phyloP scores from a whole-genome alignment of 192 early-diverging fungal genomes.

The Nowakowskiella sp. region DNA sequence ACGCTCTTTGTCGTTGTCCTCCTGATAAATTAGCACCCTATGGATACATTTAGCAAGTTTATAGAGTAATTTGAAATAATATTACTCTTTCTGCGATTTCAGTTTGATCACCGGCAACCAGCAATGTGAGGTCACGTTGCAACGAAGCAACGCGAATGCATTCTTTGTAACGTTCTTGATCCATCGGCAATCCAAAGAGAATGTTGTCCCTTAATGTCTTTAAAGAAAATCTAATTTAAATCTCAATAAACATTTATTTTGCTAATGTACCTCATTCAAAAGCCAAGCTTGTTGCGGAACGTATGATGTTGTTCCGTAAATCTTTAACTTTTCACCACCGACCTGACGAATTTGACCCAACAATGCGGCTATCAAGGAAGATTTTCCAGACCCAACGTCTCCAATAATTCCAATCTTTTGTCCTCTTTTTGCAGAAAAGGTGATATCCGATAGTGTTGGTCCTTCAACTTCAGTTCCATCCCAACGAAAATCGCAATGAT shows the following conservation, averaged over 20 bases:
- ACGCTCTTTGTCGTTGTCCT: background rate
- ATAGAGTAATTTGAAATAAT: conserved; percentile 14
- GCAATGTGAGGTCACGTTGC: conserved; percentile 50
- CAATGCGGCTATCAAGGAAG: conserved; percentile 56
- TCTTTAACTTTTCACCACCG: conserved; percentile 24
- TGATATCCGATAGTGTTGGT: conserved; percentile 37
- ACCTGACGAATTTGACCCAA: conserved; percentile 54
- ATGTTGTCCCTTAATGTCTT: conserved; percentile 72
- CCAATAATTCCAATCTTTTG: conserved; percentile 57
- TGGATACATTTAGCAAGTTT: too few species aligned
- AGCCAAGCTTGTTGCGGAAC: conserved; percentile 65
- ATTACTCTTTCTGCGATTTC: conserved; percentile 53
- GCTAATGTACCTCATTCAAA: conserved; percentile 54
- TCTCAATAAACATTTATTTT: too few species aligned
- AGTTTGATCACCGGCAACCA: conserved; percentile 58
- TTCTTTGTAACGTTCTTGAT: conserved; percentile 48
- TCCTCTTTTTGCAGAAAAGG: conserved; percentile 39
- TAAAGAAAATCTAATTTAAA: too few species aligned
- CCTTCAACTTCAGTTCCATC: conserved; percentile 36
- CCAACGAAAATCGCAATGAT: conserved; percentile 48
- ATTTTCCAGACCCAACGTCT: conserved; percentile 61
- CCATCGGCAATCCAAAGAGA: conserved; percentile 60
- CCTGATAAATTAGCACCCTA: background rate
- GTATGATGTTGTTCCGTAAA: conserved; percentile 54
- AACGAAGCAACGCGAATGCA: conserved; percentile 55